These are phyloP conservation scores for Copromyces sp. DNA, from an alignment of 495 filamentous ascomycete species.

Conservation along the genomic window DNA sequence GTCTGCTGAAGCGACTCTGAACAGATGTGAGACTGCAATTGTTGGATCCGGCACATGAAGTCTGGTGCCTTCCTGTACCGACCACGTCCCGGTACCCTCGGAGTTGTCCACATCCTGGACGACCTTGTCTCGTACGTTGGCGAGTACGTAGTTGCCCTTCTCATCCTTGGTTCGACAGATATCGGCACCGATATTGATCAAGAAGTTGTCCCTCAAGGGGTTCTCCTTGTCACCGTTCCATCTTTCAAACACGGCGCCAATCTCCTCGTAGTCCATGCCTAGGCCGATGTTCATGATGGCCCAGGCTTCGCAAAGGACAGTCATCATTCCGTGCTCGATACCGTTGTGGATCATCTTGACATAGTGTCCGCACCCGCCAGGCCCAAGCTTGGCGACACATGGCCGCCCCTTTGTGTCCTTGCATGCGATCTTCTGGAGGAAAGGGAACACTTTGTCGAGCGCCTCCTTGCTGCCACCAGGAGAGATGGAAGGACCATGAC, in stretches of 20 bases:
- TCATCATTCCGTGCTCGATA: slow-evolving; percentile 60
- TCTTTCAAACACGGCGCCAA: slow-evolving; percentile 47
- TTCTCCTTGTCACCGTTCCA: slow-evolving; percentile 46
- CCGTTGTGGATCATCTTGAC: slow-evolving; percentile 76
- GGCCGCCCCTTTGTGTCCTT: slow-evolving; percentile 48
- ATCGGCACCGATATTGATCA: slow-evolving; percentile 53
- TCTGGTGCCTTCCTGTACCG: slow-evolving; percentile 47
- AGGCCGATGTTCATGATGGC: slow-evolving; percentile 51
- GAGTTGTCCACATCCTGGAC: slow-evolving; percentile 59
- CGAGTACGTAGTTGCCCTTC: slow-evolving; percentile 46
- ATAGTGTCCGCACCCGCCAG: slow-evolving; percentile 57
- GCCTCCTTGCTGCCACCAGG: slow-evolving; percentile 30
- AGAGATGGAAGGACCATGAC: slow-evolving; percentile 22
- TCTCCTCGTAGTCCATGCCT: slow-evolving; percentile 50
- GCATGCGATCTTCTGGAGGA: slow-evolving; percentile 47
- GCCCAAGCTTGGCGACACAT: slow-evolving; percentile 53
- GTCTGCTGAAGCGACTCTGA: slow-evolving; percentile 57
- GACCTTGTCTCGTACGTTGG: slow-evolving; percentile 62
- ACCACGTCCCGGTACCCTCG: slow-evolving; percentile 63
- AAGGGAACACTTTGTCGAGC: slow-evolving; percentile 23
- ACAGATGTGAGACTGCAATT: slow-evolving; percentile 51
- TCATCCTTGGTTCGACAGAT: slow-evolving; percentile 39
- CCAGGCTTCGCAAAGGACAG: slow-evolving; percentile 49
- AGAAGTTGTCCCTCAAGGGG: slow-evolving; percentile 49
- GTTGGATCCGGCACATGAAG: slow-evolving; percentile 59